Base-by-base conservation (phyloP, 306 rosid genomes). In the Castanopsis chinensis region DNA sequence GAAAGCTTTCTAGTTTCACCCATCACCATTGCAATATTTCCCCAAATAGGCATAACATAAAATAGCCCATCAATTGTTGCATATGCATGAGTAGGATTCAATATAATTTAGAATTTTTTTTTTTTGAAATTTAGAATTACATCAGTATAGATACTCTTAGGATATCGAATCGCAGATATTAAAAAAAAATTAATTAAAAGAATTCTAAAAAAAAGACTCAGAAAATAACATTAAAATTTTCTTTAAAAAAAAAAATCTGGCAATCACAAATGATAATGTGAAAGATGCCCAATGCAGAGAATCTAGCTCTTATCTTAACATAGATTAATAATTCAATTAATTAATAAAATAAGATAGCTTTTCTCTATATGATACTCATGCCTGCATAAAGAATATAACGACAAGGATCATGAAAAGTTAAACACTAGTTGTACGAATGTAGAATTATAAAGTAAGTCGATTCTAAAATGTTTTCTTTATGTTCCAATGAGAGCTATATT, bases 291-390 rank as follows among this genome's bases (percentile, higher is more conserved):
- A 79, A 78, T 57, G 70, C 80, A 9, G 76, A 76, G 86, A 80
- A 90, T 84, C 89, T 57, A 84, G 85, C 85, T 83, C 86, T 74
- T 78, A 80, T 73, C 79, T 41, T 69, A 78, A 35, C 41, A 28
- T 37, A 75, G 59, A 69, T 76, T 76, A 73, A 81, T 71, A 70
- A 72, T 71, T 37, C 8, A 74, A 82, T 54, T 45, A 81, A 79
- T 70, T 45, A 73, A 63, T 70, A 73, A 54, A 69, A 27, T 58
- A 60, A 59, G 7, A 52, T n/a, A 73, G 13, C 52, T 15, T 28
- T 54, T 54, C 30, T 54, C 27, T 32, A 4, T 69, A 75, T 51
- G 81, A 72, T 79, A 33, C 71, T 21, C 79, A 82, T 76, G 83
- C 54, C 79, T 79, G 37, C 71, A 63, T 37, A 75, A 82, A 80